A percentile compares a stretch with the other conserved stretches of the same genome.
These are phyloP conservation scores for Zalerion maritima DNA, from an alignment of 495 filamentous ascomycete species.

Conservation along the genomic window DNA sequence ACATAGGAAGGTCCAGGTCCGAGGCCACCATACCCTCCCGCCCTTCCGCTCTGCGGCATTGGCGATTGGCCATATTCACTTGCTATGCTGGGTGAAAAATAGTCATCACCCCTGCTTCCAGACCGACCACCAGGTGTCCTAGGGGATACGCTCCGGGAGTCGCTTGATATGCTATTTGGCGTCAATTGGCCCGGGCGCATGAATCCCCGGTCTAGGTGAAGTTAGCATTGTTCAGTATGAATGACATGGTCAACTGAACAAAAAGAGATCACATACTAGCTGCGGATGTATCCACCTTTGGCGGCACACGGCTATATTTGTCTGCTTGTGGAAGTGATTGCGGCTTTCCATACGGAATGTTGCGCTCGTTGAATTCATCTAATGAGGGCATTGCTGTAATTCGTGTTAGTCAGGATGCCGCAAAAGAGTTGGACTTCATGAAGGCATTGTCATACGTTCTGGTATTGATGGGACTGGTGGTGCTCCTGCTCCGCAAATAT, in stretches of 20 bases:
- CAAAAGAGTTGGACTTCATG: constrained; percentile 9
- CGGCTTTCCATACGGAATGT: constrained; percentile 15
- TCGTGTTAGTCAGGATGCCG: no score
- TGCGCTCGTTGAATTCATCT: constrained; percentile 26
- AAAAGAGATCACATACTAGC: constrained; percentile 38
- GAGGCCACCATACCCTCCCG: constrained; percentile 26
- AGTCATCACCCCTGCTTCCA: constrained; percentile 20
- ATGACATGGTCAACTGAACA: no score
- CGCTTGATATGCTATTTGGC: constrained; percentile 43
- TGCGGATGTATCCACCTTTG: constrained; percentile 39
- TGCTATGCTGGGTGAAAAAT: constrained; percentile 24
- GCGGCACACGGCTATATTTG: constrained; percentile 17
- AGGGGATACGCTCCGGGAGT: constrained; percentile 43
- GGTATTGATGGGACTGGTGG: constrained; percentile 13
- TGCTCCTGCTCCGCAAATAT: constrained; percentile 44
- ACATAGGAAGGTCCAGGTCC: constrained; percentile 39
- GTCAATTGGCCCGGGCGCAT: constrained; percentile 42
- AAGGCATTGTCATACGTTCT: constrained; percentile 21
- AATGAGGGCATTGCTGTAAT: no score
- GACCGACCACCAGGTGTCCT: constrained; percentile 30
- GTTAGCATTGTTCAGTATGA: constrained; percentile 1
- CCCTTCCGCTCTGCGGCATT: constrained; percentile 14
- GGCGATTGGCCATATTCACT: constrained; percentile 14
- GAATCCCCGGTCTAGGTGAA: constrained; percentile 47
- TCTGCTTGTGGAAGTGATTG: no score